These are phyloP conservation scores for Backusella parvicylindrica DNA, from an alignment of 192 early-diverging fungal species.

Conservation along the genomic window DNA sequence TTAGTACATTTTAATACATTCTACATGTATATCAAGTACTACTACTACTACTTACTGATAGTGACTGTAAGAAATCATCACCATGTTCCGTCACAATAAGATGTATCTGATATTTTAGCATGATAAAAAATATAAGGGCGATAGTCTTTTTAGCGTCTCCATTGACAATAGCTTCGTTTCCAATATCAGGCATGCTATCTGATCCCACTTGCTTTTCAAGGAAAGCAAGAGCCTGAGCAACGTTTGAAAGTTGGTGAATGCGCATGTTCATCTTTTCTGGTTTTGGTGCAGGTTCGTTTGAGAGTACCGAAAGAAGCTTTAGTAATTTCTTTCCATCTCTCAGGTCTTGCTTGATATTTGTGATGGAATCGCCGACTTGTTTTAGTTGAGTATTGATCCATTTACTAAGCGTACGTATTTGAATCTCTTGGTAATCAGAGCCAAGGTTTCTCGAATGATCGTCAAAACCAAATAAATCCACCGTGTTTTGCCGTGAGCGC, in stretches of 20 bases:
- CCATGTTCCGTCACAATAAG: slow-evolving; percentile 36
- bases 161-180: slow-evolving; percentile 79
- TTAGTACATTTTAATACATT: too few species aligned
- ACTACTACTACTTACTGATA: slow-evolving; percentile 41
- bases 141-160: slow-evolving; percentile 65
- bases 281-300: slow-evolving; percentile 66
- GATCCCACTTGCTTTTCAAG: slow-evolving; percentile 53
- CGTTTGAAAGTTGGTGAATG: slow-evolving; percentile 77
- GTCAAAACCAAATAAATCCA: slow-evolving; percentile 16
- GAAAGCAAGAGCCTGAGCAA: slow-evolving; percentile 67
- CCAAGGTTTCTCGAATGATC: slow-evolving; percentile 43
- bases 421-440: slow-evolving; percentile 46
- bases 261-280: slow-evolving; percentile 72
- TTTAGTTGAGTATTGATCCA: slow-evolving; percentile 60
- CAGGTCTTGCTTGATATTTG: slow-evolving; percentile 56
- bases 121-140: slow-evolving; percentile 52
- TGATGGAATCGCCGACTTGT: slow-evolving; percentile 38
- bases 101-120: slow-evolving; percentile 54
- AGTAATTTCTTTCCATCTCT: slow-evolving; percentile 68
- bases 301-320: slow-evolving; percentile 67
- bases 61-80: slow-evolving; percentile 26
- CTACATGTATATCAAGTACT: too few species aligned
- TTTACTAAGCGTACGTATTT: slow-evolving; percentile 49
- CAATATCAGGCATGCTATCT: slow-evolving; percentile 65
- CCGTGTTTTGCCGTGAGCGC: not conserved